phyloP scores from a whole-genome alignment of 495 filamentous ascomycete genomes.

The Viridothelium virens region DNA sequence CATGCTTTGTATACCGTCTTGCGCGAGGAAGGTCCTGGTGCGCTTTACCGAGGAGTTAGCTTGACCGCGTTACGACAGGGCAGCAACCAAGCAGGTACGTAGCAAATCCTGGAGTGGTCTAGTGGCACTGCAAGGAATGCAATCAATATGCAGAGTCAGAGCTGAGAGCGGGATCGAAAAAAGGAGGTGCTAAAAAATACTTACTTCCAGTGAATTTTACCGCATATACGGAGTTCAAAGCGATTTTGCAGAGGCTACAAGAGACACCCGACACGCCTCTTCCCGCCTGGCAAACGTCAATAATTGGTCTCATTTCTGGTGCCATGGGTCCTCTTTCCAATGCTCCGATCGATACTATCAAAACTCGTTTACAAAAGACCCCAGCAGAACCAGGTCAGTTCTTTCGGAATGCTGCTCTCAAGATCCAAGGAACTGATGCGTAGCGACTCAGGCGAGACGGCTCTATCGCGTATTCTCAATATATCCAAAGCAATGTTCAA shows the following conservation, averaged over 20 bases:
- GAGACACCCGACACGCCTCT: constrained; percentile 50
- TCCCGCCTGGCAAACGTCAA: constrained; percentile 79
- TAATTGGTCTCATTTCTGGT: constrained; percentile 85
- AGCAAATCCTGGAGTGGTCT: no score
- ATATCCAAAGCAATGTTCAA: constrained; percentile 93
- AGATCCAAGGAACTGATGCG: neutral
- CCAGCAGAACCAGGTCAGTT: constrained; percentile 67
- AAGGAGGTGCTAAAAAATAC: neutral
- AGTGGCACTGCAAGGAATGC: no score
- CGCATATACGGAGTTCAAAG: constrained; percentile 90
- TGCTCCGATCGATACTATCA: constrained; percentile 98
- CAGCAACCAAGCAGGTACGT: constrained; percentile 70
- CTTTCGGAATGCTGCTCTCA: neutral
- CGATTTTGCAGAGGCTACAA: constrained; percentile 58
- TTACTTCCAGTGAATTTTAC: constrained; percentile 74
- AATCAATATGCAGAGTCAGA: neutral
- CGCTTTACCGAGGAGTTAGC: constrained; percentile 85
- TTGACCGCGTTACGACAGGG: constrained; percentile 91
- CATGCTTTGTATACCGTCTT: constrained; percentile 91
- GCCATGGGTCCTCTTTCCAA: constrained; percentile 95
- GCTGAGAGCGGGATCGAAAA: neutral
- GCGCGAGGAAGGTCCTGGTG: constrained; percentile 78
- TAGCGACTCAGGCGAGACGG: constrained; percentile 36
- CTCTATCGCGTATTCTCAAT: constrained; percentile 61
- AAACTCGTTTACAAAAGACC: constrained; percentile 89